Base-by-base conservation (phyloP, 2,329 filamentous ascomycete species). In the Trichoderma brevicompactum region DNA sequence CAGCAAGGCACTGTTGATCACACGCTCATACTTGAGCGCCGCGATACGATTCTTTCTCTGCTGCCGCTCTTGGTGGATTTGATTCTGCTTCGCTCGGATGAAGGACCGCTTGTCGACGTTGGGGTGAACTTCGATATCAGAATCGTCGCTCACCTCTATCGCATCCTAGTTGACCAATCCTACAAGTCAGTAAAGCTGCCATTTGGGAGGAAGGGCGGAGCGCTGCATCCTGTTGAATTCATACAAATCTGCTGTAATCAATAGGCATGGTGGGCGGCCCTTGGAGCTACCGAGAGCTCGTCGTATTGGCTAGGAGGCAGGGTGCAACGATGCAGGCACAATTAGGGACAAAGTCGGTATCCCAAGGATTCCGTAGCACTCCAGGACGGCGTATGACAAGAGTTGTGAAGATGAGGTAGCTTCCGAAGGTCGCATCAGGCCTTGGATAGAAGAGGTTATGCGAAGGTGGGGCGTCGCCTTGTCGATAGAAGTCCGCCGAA, bases 91-190 rank as follows among this genome's bases (percentile, higher is more conserved):
- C 70, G 95, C 96, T 70, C 94, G 92, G 77, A 99, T 99, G 79
- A 99, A 99, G 67, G 94, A 98, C 59, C 90, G 88, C 79, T 99
- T 99, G 82, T 99, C 95, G 76, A 99, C 95, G 76, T 99, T 99
- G 67, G 95, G 95, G 79, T 99, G 95, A 59, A 98, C 95, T 81
- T 99, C 95, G 73, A 99, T 89, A 74, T 99, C 95, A 59, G 93
- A 97, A 80, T 99, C 95, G 79, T 99, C 95, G 74, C 92, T 97
- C 75, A 99, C 89, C 87, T 99, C 95, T 75, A 99, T 87, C 66
- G 91, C 89, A 77, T 98, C 91, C 89, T 92, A 67, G 12, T 50
- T 17, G 9, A 3, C 23, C 13, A n/a, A 46, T 23, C 9, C 28
- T 49, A n/a, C 43, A 32, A 19, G 56, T 34, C 49, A 64, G 48